These are phyloP conservation scores for Ramalina intermedia DNA, from an alignment of 495 filamentous ascomycete species.

Conservation along the genomic window DNA sequence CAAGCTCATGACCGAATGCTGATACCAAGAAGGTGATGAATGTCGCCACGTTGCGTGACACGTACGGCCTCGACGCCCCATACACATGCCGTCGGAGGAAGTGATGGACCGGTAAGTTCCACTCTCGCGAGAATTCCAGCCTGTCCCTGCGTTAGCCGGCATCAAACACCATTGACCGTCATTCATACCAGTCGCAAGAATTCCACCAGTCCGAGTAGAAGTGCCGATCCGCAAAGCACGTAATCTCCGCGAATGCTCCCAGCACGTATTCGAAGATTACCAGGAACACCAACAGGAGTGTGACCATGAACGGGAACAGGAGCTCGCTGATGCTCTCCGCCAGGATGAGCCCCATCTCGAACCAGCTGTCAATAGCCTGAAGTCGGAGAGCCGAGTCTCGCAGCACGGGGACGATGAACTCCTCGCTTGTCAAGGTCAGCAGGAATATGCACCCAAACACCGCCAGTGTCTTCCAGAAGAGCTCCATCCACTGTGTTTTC, in stretches of 20 bases:
- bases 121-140: constrained; percentile 95
- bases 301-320: constrained; percentile 94
- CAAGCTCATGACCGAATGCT: constrained; percentile 80
- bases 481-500: constrained; percentile 60
- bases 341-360: constrained; percentile 64
- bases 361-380: constrained; percentile 35
- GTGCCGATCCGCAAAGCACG: constrained; percentile 83
- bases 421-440: constrained; percentile 77
- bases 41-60: constrained; percentile 67
- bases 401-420: constrained; percentile 88
- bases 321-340: constrained; percentile 88
- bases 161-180: neutral
- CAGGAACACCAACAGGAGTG: constrained; percentile 85
- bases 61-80: constrained; percentile 54
- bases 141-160: constrained; percentile 21
- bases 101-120: constrained; percentile 97
- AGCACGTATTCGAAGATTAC: constrained; percentile 96
- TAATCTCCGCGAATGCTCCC: constrained; percentile 87
- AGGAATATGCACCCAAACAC: constrained; percentile 96
- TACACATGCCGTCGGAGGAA: constrained; percentile 95
- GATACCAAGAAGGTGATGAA: constrained; percentile 85
- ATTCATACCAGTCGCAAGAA: constrained; percentile 38
- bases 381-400: constrained; percentile 58
- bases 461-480: constrained; percentile 74
- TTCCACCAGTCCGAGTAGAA: constrained; percentile 98